Evolutionary conservation across 1,284 basidiomycete genomes (phyloP), one percentile per base, ranked within the genome.

Genomic region (Ceratobasidium sp.): DNA sequence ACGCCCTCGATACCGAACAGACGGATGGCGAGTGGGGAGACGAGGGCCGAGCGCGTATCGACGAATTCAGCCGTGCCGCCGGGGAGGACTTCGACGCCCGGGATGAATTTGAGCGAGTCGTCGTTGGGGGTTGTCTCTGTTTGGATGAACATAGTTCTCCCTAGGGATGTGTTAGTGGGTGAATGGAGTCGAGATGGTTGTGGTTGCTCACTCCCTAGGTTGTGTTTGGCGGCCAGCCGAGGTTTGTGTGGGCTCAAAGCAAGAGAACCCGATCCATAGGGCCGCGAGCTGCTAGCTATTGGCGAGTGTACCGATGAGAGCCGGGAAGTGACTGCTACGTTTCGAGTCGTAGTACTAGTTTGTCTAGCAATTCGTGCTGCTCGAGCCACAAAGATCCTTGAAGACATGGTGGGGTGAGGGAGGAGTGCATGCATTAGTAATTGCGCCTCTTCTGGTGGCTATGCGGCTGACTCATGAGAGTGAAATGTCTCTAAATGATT

Each of bases 111-210:
- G 76, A 99, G 88, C 8, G 96, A 98, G 81, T 98, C 96, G 58
- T 96, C 94, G 82, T 99, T 99, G 0, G 97, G 97, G 0, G 97
- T 99, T 3, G 91, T 90, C 84, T 98, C 97, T 6, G 97, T 99
- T 83, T 98, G 95, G 77, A 97, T 97, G 84, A 98, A 98, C 94
- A 98, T 96, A 48, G 92, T 92, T 29, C 95, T 53, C 41, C 43
- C 76, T 76, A 43, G 29, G 31, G 27, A 41, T 24, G 8, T 5
- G 19, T 58, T 51, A 59, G 53, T 69, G 39, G n/a, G 27, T 41
- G 41, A 22, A 24, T 24, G 37, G n/a, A 24, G 16, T 37, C 6
- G 29, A 29, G 39, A 14, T 37, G 39, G 43, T 19, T 63, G 24
- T 14, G 19, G 34, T n/a, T 58, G 14, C 68, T 59, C n/a, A 71